phyloP scores from a whole-genome alignment of 2,329 filamentous ascomycete genomes.

The Neofusicoccum laricinum region DNA sequence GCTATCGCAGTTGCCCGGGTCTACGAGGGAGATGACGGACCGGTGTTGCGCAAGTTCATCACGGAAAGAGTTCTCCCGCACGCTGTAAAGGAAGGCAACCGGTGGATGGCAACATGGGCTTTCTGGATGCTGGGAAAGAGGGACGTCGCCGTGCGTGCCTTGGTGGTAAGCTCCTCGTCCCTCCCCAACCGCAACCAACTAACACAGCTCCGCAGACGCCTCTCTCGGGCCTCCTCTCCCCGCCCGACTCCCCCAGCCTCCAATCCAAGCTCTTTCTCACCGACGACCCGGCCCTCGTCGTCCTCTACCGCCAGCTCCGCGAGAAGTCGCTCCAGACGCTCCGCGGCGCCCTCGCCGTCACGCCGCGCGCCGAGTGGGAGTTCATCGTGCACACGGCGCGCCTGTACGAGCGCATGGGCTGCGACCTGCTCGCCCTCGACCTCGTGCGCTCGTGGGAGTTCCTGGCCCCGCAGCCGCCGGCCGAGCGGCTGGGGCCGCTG shows the following conservation, averaged over 20 bases:
- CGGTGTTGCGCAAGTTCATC: constrained; percentile 69
- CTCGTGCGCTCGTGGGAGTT: constrained; percentile 84
- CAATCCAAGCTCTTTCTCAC: constrained; percentile 78
- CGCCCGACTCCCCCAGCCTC: constrained; percentile 65
- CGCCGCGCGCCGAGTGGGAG: constrained; percentile 76
- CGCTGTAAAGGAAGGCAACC: constrained; percentile 77
- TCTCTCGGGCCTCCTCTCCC: constrained; percentile 69
- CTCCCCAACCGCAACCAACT: too few species aligned
- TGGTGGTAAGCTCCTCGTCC: constrained; percentile 47
- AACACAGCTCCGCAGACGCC: constrained; percentile 50
- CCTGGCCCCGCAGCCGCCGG: constrained; percentile 36
- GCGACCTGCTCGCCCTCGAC: constrained; percentile 83
- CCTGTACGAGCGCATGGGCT: constrained; percentile 87
- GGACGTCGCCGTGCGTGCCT: constrained; percentile 77
- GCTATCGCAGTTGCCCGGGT: constrained; percentile 84
- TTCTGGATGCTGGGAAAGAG: constrained; percentile 85
- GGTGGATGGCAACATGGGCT: constrained; percentile 93
- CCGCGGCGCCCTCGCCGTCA: constrained; percentile 78
- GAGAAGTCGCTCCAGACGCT: constrained; percentile 79
- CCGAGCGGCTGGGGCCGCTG: constrained; percentile 24
- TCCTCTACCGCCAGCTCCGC: constrained; percentile 82
- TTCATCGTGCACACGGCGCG: constrained; percentile 84
- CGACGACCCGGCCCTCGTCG: constrained; percentile 84
- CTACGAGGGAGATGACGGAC: constrained; percentile 80
- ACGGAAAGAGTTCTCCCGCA: constrained; percentile 75